Evolutionary conservation across 208 protist species (phyloP).

Genomic region (Acanthamoeba rhysodes): DNA sequence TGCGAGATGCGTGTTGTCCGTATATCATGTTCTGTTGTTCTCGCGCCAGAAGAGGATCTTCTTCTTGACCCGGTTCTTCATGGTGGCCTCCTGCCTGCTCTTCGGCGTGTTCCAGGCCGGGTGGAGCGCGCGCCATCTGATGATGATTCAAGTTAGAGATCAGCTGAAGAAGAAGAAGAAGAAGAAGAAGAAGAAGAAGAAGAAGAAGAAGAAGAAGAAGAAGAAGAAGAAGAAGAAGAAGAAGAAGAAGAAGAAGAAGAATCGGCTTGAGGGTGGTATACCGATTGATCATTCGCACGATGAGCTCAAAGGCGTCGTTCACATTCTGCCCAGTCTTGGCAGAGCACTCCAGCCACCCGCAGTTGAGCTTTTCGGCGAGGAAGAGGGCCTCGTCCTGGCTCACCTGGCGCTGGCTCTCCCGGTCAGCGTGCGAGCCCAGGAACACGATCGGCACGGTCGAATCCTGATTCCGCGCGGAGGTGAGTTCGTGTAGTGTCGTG

Average conservation of each 20-base stretch:
- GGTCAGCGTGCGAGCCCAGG: slow-evolving; percentile 11
- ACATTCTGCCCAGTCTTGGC: slow-evolving; percentile 56
- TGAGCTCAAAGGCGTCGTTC: slow-evolving; percentile 45
- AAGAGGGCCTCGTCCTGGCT: slow-evolving; percentile 40
- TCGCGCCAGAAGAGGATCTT: slow-evolving; percentile 60
- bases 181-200: too few relatives aligned
- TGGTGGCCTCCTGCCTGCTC: slow-evolving; percentile 25
- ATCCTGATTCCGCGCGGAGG: background rate
- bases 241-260: background rate
- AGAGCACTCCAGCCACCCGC: slow-evolving; percentile 33
- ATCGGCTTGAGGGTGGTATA: background rate
- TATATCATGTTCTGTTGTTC: background rate
- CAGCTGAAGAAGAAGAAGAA: background rate
- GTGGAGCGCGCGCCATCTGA: slow-evolving; percentile 40
- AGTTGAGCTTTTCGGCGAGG: slow-evolving; percentile 35
- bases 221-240: too few relatives aligned
- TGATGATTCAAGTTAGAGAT: background rate
- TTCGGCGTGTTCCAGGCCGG: slow-evolving; percentile 42
- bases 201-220: background rate
- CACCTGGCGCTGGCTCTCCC: slow-evolving; percentile 5
- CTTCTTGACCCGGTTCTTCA: slow-evolving; percentile 57
- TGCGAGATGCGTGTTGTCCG: background rate
- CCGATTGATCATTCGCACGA: slow-evolving; percentile 38
- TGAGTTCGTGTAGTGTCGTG: too few relatives aligned
- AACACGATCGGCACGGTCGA: slow-evolving; percentile 20